Percentiles rank a stretch among this genome's conserved stretches.
Conservation (phyloP, 805 yeast genomes). For the Metschnikowia borealis region DNA sequence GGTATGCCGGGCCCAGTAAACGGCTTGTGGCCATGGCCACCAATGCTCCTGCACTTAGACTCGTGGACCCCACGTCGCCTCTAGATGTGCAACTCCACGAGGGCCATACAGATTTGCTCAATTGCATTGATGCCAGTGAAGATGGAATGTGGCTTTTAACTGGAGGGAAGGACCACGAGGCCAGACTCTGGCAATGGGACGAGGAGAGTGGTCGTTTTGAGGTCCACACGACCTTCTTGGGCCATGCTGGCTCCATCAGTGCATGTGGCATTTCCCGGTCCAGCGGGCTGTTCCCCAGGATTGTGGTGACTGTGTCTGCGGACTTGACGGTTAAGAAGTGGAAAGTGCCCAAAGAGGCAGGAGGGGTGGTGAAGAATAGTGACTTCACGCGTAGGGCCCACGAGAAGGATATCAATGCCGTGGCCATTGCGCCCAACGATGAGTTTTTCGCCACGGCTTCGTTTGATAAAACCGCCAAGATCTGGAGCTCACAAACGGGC, state of each 20-base stretch:
- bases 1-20: constrained; percentile 63
- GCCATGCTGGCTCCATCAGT: constrained; percentile 84
- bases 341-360: constrained; percentile 56
- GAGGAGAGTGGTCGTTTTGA: constrained; percentile 26
- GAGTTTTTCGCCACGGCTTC: constrained; percentile 88
- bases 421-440: constrained; percentile 90
- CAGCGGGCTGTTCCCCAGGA: constrained; percentile 48
- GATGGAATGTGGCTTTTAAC: constrained; percentile 91
- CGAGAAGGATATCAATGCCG: constrained; percentile 89
- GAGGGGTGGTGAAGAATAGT: constrained; percentile 49
- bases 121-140: constrained; percentile 68
- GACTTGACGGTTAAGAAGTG: constrained; percentile 86
- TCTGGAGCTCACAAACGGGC: constrained; percentile 86
- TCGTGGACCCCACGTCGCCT: constrained; percentile 60
- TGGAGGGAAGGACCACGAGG: constrained; percentile 85
- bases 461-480: constrained; percentile 85
- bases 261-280: constrained; percentile 72
- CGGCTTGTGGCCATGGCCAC: constrained; percentile 79
- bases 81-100: constrained; percentile 62
- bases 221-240: constrained; percentile 62
- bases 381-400: constrained; percentile 94
- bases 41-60: constrained; percentile 82
- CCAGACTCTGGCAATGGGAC: constrained; percentile 74
- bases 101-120: constrained; percentile 84
- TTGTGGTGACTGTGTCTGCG: constrained; percentile 75